phyloP scores from a whole-genome alignment of 2,329 filamentous ascomycete genomes.

The Akanthomyces uredinophilus region DNA sequence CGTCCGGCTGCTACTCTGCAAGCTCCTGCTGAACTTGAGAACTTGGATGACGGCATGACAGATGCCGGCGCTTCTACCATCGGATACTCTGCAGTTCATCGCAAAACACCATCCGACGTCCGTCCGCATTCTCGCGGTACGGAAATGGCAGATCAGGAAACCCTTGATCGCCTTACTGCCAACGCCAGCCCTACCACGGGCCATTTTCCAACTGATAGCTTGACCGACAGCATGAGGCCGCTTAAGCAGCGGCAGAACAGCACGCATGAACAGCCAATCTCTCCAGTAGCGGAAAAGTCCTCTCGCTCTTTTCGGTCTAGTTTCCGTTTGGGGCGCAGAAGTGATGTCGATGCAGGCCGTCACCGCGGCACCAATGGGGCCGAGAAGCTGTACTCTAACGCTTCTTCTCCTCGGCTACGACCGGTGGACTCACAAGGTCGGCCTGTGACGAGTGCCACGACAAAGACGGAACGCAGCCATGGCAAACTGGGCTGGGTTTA shows the following conservation, averaged over 20 bases:
- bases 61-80: conserved; percentile 39
- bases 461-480: conserved; percentile 21
- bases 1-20: conserved; percentile 40
- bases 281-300: conserved; percentile 60
- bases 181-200: conserved; percentile 68
- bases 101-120: conserved; percentile 31
- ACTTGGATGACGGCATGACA: conserved; percentile 36
- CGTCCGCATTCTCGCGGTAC: conserved; percentile 71
- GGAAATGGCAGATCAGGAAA: conserved; percentile 70
- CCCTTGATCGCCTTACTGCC: conserved; percentile 63
- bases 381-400: conserved; percentile 77
- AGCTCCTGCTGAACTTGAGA: conserved; percentile 23
- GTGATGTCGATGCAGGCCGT: conserved; percentile 42
- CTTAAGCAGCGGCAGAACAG: conserved; percentile 48
- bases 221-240: conserved; percentile 74
- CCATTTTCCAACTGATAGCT: conserved; percentile 53
- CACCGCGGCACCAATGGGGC: conserved; percentile 61
- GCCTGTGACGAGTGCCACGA: conserved; percentile 23
- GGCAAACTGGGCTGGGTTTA: conserved; percentile 59
- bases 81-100: conserved; percentile 32
- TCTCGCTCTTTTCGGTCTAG: conserved; percentile 71
- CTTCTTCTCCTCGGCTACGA: conserved; percentile 65
- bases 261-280: conserved; percentile 25
- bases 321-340: conserved; percentile 60
- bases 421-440: conserved; percentile 35